These are phyloP conservation scores for Phytophthora pini DNA, from an alignment of 352 stramenopile species.

Conservation along the genomic window DNA sequence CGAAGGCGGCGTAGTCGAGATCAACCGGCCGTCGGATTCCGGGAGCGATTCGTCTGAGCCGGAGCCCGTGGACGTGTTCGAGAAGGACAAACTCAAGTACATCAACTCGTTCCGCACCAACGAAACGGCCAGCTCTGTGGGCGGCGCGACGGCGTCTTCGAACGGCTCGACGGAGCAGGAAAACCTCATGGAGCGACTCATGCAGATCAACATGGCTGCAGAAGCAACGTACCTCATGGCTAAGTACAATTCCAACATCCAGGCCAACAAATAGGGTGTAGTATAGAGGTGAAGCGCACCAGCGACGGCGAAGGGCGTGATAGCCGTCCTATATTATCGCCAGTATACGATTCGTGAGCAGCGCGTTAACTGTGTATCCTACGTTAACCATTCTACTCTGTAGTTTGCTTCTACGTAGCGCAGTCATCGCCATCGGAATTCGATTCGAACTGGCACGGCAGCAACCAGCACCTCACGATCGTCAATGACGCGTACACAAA, in stretches of 20 bases:
- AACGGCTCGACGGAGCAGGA: slow-evolving; percentile 41
- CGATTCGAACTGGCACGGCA: too few relatives aligned
- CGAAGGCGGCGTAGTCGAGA: slow-evolving; percentile 47
- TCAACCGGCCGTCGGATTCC: slow-evolving; percentile 29
- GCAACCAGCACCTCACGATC: too few relatives aligned
- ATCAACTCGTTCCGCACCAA: slow-evolving; percentile 62
- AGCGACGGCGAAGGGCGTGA: too few relatives aligned
- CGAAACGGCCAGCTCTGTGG: slow-evolving; percentile 12
- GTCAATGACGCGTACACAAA: too few relatives aligned
- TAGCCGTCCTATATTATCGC: slow-evolving; percentile 7
- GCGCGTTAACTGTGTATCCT: neutral
- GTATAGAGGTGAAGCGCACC: neutral
- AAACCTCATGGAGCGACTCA: slow-evolving; percentile 63
- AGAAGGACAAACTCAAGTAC: slow-evolving; percentile 72
- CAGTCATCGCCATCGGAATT: too few relatives aligned
- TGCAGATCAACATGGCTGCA: slow-evolving; percentile 71
- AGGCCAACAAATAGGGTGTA: slow-evolving; percentile 33
- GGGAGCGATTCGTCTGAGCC: slow-evolving; percentile 36
- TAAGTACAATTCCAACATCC: slow-evolving; percentile 72
- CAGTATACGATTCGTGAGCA: slow-evolving; percentile 7
- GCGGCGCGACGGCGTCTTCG: slow-evolving; percentile 11
- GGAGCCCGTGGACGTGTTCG: slow-evolving; percentile 46
- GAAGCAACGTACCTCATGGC: slow-evolving; percentile 75
- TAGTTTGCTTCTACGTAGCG: neutral
- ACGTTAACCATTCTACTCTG: neutral